Evolutionary conservation across 1,284 basidiomycete species (phyloP), one percentile per base, ranked within the genome.

Genomic region (Melanopsichium pennsylvanicum): DNA sequence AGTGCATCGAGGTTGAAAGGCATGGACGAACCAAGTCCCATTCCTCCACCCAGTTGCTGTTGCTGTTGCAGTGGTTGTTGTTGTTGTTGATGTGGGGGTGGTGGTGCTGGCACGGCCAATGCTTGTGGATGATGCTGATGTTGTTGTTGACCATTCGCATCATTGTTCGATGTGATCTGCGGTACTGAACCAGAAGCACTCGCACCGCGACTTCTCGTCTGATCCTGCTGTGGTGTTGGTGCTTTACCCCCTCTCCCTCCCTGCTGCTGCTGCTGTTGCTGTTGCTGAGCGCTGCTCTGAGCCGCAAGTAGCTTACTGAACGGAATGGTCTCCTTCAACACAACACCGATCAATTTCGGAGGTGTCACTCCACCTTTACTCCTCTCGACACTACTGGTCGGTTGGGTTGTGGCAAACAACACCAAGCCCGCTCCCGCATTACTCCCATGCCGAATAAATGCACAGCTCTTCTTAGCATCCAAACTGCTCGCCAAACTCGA

Each of bases 381-480:
- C 29, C 44, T 41, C 42, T 70, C 61, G 0, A 52, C 49, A 35
- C 59, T 62, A 39, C 55, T 62, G 18, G 69, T 56, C 21, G 72
- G 40, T 37, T 70, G 69, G 3, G 54, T 61, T 21, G 64, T 68
- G 4, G 62, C 61, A 34, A 76, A 61, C 31, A 76, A 33, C 21
- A 73, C 68, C 40, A 73, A 32, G 9, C 75, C 75, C 11, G 66
- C 69, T 0, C 60, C 70, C 1, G 70, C 48, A 16, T 32, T 58
- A 21, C 54, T 38, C 3, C 67, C 70, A 41, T 72, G 71, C n/a
- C 66, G 37, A 4, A 76, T 58, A 32, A 64, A 75, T 2, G 75
- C 75, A 34, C 63, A 72, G 35, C 73, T 62, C 54, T 71, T 70
- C 36, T 75, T 71, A 9, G 60, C 63, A 21, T 75, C 68, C 19